Conservation (phyloP, 2,329 filamentous ascomycete genomes). For the Beauveria rudraprayagi region DNA sequence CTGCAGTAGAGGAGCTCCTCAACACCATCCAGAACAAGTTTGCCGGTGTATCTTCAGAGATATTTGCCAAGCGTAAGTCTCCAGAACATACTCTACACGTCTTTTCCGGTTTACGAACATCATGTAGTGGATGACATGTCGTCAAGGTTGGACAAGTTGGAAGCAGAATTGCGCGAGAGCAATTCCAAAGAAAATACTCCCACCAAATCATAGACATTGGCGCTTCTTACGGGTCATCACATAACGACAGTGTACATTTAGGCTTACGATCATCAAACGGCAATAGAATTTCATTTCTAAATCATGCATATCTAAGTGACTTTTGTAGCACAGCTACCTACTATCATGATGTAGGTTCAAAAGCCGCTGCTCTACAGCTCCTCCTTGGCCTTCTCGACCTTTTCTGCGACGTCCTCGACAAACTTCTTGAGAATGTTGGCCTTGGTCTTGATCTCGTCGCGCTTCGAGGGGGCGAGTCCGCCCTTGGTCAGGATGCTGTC, state of each 20-base stretch:
- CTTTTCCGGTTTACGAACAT: not conserved
- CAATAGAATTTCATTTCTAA: not conserved
- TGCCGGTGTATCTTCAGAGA: constrained; percentile 72
- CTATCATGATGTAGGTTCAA: constrained; percentile 26
- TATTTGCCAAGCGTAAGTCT: constrained; percentile 75
- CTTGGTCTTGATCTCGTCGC: constrained; percentile 79
- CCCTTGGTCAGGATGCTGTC: constrained; percentile 78
- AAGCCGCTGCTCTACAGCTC: constrained; percentile 50
- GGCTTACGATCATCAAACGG: not conserved
- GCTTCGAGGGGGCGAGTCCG: constrained; percentile 73
- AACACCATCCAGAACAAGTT: constrained; percentile 83
- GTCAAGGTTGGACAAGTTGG: constrained; percentile 72
- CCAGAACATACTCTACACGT: not conserved
- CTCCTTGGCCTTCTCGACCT: constrained; percentile 49
- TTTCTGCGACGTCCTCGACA: constrained; percentile 48
- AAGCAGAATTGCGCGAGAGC: constrained; percentile 58
- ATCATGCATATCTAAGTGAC: not conserved
- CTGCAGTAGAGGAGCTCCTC: constrained; percentile 78
- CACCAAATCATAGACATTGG: constrained; percentile 24
- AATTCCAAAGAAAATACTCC: constrained; percentile 36
- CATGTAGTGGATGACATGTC: constrained; percentile 87
- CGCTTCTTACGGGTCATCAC: not conserved
- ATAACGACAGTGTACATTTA: not conserved
- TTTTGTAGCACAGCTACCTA: constrained; percentile 4
- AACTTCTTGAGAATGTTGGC: constrained; percentile 84